Evolutionary conservation across 805 yeast genomes (phyloP).

Genomic region (Jamesozyma piceae): DNA sequence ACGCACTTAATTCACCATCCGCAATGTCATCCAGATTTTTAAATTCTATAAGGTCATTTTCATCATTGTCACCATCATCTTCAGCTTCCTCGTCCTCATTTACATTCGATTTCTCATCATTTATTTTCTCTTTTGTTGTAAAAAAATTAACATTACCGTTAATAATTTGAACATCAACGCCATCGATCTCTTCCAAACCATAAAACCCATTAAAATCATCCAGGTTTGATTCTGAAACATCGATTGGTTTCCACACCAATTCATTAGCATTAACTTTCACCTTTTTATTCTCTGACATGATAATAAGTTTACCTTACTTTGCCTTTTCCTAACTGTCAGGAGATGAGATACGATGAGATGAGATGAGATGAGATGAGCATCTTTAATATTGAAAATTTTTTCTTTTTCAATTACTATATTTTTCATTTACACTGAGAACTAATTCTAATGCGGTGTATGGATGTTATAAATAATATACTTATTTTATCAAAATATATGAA

Average conservation of each 20-base stretch:
- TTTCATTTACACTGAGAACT: too few relatives aligned
- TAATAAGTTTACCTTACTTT: background rate
- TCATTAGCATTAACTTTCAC: conserved; percentile 37
- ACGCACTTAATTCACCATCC: conserved; percentile 25
- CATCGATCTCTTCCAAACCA: conserved; percentile 90
- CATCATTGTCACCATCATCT: conserved; percentile 10
- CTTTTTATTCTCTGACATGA: background rate
- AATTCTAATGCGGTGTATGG: background rate
- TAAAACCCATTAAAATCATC: conserved; percentile 86
- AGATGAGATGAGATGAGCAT: background rate
- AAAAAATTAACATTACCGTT: conserved; percentile 57
- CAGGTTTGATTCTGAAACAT: conserved; percentile 61
- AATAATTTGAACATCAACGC: conserved; percentile 71
- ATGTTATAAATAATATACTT: too few relatives aligned
- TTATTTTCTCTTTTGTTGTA: conserved; percentile 19
- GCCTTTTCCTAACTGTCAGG: background rate
- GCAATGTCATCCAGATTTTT: conserved; percentile 26
- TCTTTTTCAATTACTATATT: background rate
- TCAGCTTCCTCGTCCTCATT: conserved; percentile 10
- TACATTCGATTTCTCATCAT: conserved; percentile 6
- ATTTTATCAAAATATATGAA: too few relatives aligned
- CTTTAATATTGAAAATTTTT: background rate
- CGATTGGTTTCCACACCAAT: conserved; percentile 72
- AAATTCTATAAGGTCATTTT: conserved; percentile 21
- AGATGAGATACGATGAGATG: background rate